Base-by-base conservation (phyloP, 1,284 basidiomycete genomes). In the Ceratobasidium sp. region DNA sequence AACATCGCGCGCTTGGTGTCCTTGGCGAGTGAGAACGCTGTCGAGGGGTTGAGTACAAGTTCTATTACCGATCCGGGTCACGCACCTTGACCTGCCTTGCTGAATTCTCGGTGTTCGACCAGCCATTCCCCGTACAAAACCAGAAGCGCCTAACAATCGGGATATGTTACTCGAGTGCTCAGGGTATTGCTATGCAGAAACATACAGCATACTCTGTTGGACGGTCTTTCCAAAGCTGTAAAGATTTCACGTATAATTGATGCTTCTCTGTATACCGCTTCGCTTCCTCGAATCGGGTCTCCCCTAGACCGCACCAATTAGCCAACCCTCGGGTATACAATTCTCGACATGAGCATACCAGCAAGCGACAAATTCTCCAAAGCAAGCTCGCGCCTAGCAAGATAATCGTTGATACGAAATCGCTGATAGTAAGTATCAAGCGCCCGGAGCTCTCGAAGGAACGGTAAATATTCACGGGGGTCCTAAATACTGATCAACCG, bases 391-490 rank as follows among this genome's bases (percentile, higher is more conserved):
- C 81, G 91, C 91, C 46, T 64, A 27, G 27, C 48, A n/a, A 99
- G 89, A 84, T 98, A 92, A 83, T 99, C 96, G 83, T 99, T 97
- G 80, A 99, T 99, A 80, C 90, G 90, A 87, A 96, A 98, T 52
- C 91, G 87, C 82, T 99, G 97, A 81, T 97, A 95, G 83, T 91
- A 88, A 75, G 90, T 90, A 62, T 95, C 93, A 79, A 98, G 86
- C 0, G 92, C 89, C 8, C 95, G 91, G 14, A 99, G 88, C 81
- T 97, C 95, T 18, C 96, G 91, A 71, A 99, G 87, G 90, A 99
- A 99, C 0, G 98, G 97, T 0, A 99, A 90, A 83, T 99, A 99
- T 84, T 99, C 98, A 81, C 97, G 90, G 8, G 98, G 98, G 85
- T 99, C 97, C 94, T 98, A 82, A 59, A 54, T 38, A 12, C 10